Percentiles rank a stretch among this genome's conserved stretches.
Evolutionary conservation across 805 yeast species (phyloP).

Genomic region (Sugiyamaella qingdaonensis): DNA sequence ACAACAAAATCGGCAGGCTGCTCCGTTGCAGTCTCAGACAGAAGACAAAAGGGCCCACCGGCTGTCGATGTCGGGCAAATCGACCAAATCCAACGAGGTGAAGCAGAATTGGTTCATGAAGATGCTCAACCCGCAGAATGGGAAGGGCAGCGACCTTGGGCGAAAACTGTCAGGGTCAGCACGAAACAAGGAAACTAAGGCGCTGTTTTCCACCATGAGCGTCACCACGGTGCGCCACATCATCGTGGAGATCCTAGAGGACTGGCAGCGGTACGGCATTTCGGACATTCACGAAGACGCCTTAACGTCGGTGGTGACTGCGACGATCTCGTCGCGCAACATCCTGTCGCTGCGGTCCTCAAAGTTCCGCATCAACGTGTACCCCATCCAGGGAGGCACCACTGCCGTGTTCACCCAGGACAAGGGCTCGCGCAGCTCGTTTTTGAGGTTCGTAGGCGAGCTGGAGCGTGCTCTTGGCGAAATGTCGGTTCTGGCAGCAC

Average conservation of each 20-base stretch:
- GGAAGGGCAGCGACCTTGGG: not conserved
- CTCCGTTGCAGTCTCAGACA: not conserved
- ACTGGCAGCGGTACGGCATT: constrained; percentile 38
- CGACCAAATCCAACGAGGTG: constrained; percentile 21
- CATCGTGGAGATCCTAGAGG: constrained; percentile 30
- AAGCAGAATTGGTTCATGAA: constrained; percentile 37
- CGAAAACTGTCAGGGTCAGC: constrained; percentile 2
- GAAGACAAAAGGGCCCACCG: not conserved
- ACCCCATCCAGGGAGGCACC: constrained; percentile 19
- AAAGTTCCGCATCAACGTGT: constrained; percentile 25
- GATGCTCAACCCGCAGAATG: constrained; percentile 19
- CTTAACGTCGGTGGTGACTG: constrained; percentile 27
- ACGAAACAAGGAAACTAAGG: constrained; percentile 17
- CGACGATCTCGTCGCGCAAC: constrained; percentile 32
- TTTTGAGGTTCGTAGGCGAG: constrained; percentile 28
- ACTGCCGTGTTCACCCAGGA: constrained; percentile 25
- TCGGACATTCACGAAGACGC: constrained; percentile 27
- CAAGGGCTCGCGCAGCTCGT: constrained; percentile 30
- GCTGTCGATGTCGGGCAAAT: not conserved
- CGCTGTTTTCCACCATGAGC: constrained; percentile 27
- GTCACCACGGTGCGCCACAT: constrained; percentile 29
- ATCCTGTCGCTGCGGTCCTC: constrained; percentile 33
- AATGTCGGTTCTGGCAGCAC: constrained; percentile 13
- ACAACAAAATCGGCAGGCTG: constrained; percentile 3
- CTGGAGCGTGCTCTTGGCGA: constrained; percentile 28